Evolutionary conservation across 345 rosid genomes (phyloP), one percentile per base, ranked within the genome.

Genomic region (Aurinia saxatilis): DNA sequence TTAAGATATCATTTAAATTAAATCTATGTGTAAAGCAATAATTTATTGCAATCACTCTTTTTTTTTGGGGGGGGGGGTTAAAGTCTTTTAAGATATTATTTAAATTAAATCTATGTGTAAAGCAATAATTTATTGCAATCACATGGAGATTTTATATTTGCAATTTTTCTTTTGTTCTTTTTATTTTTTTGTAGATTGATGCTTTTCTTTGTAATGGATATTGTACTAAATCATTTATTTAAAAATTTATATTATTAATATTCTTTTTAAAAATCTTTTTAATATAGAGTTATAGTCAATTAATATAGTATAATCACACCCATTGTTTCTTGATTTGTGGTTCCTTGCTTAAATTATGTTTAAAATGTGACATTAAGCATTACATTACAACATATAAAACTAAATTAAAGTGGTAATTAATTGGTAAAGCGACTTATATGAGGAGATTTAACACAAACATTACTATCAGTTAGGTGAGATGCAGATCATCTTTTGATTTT

Each of bases 391-490:
- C 5, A 8, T 17, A 34, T 10, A 8, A 44, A 38, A 7, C 12
- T 29, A 42, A 60, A 60, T 13, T 35, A 47, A 35, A 18, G 33
- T 25, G 70, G 53, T 53, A 65, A 15, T 65, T 53, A 33, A 52
- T 65, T 37, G 16, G 63, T 29, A 47, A 66, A 49, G 42, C 35
- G 35, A 67, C 50, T 50, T 56, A 9, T 38, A 46, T 25, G 27
- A 4, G 10, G 48, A 41, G 34, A 48, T 34, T 50, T 58, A 58
- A 57, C 51, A 58, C 33, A 58, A 50, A 31, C 51, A 68, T 67
- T 23, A 68, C 42, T 12, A 16, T 59, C 60, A 50, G 59, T 60
- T 68, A 50, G 66, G 66, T 68, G 50, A 50, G 60, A 34, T 0
- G 52, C 18, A 57, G 41, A 34, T 59, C 50, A 31, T 58, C 36